These are phyloP conservation scores for Brettanomyces sp. DNA, from an alignment of 805 yeast species.

Conservation along the genomic window DNA sequence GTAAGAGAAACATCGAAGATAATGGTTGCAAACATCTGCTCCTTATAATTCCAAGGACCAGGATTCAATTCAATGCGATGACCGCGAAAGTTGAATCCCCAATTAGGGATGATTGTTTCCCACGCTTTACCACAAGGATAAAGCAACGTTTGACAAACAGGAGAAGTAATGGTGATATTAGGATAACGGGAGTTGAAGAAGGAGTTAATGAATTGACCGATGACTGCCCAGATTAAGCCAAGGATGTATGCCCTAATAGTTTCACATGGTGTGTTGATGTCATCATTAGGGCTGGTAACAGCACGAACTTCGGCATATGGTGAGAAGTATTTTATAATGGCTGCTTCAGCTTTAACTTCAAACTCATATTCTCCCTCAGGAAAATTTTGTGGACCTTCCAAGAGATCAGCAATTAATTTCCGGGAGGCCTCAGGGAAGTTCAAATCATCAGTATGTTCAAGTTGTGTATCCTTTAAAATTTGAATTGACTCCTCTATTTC, in stretches of 20 bases:
- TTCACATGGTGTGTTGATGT: slow-evolving; percentile 38
- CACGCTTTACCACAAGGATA: slow-evolving; percentile 50
- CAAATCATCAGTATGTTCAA: slow-evolving; percentile 22
- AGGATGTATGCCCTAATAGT: slow-evolving; percentile 24
- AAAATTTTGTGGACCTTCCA: background rate
- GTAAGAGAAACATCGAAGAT: slow-evolving; percentile 28
- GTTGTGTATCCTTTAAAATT: slow-evolving; percentile 18
- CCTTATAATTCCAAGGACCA: slow-evolving; percentile 57
- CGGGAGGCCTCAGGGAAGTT: slow-evolving; percentile 18
- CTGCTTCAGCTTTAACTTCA: slow-evolving; percentile 25
- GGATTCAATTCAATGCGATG: slow-evolving; percentile 38
- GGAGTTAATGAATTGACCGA: slow-evolving; percentile 52
- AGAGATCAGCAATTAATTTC: background rate
- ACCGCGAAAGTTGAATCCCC: slow-evolving; percentile 31
- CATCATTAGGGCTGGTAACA: slow-evolving; percentile 45
- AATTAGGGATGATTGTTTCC: slow-evolving; percentile 32
- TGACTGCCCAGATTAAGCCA: slow-evolving; percentile 18
- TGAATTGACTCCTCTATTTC: slow-evolving; percentile 18
- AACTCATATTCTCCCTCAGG: slow-evolving; percentile 7
- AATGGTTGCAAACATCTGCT: slow-evolving; percentile 55
- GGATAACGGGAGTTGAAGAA: slow-evolving; percentile 54
- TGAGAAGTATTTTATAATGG: slow-evolving; percentile 32
- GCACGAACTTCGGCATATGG: slow-evolving; percentile 66
- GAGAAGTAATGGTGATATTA: slow-evolving; percentile 36
- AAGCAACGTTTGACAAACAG: slow-evolving; percentile 50